phyloP scores from a whole-genome alignment of 257 asterid genomes.

The Lycium barbarum region DNA sequence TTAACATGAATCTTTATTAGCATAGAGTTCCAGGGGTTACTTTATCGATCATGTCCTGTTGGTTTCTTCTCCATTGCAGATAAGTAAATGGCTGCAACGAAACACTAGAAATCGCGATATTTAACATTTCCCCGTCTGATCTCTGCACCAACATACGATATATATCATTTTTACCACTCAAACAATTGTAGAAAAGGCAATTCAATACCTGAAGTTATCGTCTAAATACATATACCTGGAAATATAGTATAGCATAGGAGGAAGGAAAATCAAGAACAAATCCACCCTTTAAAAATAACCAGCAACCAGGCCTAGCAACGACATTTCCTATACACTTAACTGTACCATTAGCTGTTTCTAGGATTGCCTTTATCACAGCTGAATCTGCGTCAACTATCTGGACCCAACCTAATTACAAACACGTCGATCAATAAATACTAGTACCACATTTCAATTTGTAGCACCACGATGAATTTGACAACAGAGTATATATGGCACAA shows the following conservation, averaged over 20 bases:
- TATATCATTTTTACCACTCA: background rate
- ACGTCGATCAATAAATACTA: background rate
- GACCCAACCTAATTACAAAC: conserved; percentile 14
- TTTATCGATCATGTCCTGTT: background rate
- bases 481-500: background rate
- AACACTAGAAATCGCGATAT: conserved; percentile 25
- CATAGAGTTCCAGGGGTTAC: background rate
- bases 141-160: background rate
- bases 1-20: background rate
- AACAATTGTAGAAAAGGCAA: background rate
- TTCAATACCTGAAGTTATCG: background rate
- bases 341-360: background rate
- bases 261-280: conserved; percentile 27
- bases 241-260: background rate
- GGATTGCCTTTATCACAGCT: conserved; percentile 9
- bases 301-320: conserved; percentile 22
- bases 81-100: conserved; percentile 31
- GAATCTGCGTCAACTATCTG: conserved; percentile 11
- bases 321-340: conserved; percentile 22
- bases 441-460: background rate
- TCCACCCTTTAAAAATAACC: conserved; percentile 35
- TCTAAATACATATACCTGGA: background rate
- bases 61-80: conserved; percentile 19
- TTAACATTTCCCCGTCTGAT: background rate
- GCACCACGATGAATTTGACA: background rate